Evolutionary conservation across 108 stramenopile genomes (phyloP).

Genomic region (Skeletonema costatum): DNA sequence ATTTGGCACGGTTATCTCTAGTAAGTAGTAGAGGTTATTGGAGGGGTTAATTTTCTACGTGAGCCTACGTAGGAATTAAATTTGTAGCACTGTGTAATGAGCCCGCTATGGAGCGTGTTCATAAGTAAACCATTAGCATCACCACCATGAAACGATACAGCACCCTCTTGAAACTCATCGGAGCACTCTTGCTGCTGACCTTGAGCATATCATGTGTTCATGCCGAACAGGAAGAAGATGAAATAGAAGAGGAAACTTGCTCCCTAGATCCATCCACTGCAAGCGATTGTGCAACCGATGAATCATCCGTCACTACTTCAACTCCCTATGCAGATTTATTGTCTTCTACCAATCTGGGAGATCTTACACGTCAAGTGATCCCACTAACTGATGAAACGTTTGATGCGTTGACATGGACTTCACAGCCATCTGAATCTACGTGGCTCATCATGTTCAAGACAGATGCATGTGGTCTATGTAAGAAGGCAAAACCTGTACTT

Average conservation of each 20-base stretch:
- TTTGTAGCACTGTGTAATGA: too few species aligned
- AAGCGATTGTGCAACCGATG: conserved; percentile 1
- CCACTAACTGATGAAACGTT: conserved; percentile 41
- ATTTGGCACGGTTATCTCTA: too few species aligned
- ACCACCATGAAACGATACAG: neutral
- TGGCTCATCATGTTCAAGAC: conserved; percentile 55
- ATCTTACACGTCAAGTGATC: conserved; percentile 22
- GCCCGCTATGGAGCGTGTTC: too few species aligned
- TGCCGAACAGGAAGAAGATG: neutral
- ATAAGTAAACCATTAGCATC: neutral
- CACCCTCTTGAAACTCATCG: neutral
- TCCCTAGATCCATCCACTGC: conserved; percentile 12
- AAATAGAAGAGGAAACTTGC: conserved; percentile 10
- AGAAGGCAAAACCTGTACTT: conserved; percentile 28
- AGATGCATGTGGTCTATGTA: conserved; percentile 38
- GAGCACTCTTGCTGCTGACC: neutral
- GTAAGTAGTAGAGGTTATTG: too few species aligned
- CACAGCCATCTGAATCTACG: conserved; percentile 33
- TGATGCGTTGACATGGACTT: conserved; percentile 31
- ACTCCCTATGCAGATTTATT: neutral
- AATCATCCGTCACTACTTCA: neutral
- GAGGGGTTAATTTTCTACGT: too few species aligned
- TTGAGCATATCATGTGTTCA: neutral
- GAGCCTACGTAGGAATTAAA: too few species aligned
- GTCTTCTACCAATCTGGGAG: neutral